These are phyloP conservation scores for Aspergillus sp. DNA, from an alignment of 2,329 filamentous ascomycete species.

Conservation along the genomic window DNA sequence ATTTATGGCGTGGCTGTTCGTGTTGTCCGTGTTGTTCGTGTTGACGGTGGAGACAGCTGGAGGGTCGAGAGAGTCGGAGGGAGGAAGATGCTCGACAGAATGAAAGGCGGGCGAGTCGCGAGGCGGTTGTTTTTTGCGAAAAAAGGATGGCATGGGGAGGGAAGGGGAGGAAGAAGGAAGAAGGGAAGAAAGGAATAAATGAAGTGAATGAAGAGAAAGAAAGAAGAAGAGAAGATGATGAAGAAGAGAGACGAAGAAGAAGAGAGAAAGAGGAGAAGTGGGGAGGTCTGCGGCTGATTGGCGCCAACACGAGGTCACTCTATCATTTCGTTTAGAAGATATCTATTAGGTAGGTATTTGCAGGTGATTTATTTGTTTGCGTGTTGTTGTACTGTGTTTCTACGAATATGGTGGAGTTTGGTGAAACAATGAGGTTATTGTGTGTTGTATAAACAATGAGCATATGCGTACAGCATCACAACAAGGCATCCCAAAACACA, in stretches of 20 bases:
- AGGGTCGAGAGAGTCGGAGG: conserved; percentile 4
- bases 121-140: conserved; percentile 14
- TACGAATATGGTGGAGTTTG: too few relatives aligned
- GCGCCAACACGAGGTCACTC: too few relatives aligned
- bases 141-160: neutral
- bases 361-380: too few relatives aligned
- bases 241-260: neutral
- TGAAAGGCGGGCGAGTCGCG: conserved; percentile 14
- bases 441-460: too few relatives aligned
- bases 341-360: too few relatives aligned
- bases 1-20: neutral
- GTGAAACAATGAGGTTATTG: too few relatives aligned
- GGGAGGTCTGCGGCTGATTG: neutral
- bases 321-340: too few relatives aligned
- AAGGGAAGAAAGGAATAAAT: conserved; percentile 1
- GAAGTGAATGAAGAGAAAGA: neutral
- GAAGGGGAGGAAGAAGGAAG: conserved; percentile 1
- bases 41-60: conserved; percentile 14
- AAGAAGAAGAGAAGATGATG: neutral
- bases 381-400: too few relatives aligned
- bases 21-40: neutral
- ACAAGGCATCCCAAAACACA: too few relatives aligned
- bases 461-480: too few relatives aligned
- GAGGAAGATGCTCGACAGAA: conserved; percentile 19
- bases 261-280: neutral